Evolutionary conservation across 2,329 filamentous ascomycete species (phyloP), one percentile per base, ranked within the genome.

Genomic region (Stachybotrys echinatus): DNA sequence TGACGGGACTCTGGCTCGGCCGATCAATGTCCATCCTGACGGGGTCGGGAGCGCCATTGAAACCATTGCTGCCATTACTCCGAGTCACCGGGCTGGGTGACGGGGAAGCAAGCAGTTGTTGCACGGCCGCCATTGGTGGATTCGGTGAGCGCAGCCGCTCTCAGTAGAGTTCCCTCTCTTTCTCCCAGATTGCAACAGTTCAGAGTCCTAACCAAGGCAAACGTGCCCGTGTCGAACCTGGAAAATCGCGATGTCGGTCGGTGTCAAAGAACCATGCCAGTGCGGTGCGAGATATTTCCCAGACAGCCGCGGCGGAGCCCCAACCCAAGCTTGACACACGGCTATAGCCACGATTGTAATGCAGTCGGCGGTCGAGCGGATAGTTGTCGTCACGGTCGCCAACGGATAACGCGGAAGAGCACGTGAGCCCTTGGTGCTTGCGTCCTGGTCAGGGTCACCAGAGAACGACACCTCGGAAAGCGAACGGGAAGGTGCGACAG

Each of bases 121-220:
- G 67, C 39, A 72, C 68, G 8, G 69, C 66, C 48, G 69, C 68
- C 69, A 72, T 72, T 38, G 52, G 19, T 37, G 12, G 12, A 5
- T 43, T 49, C 21, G 14, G 27, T 14, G 27, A 34, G 27, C 27
- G 14, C 27, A 34, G 10, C 14, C 5, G 27, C 27, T 34, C 27
- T 34, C 10, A 34, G 27, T 14, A 34, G 14, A 14, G 27, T 34
- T 34, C 27, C 27, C 27, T 34, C 14, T 14, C 27, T 8, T 34
- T 34, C 27, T 14, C 14, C 27, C 27, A 8, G 27, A 34, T 34
- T 14, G 10, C 10, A 34, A 10, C 27, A 14, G 10, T 14, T 14
- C 27, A 34, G 14, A 14, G 27, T 34, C 27, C 14, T 34, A 34
- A 8, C 10, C 27, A 34, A 14, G 27, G 27, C 27, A 14, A 5